Evolutionary conservation across 176 grass and related monocot genomes (phyloP).

Genomic region (Olyra latifolia): DNA sequence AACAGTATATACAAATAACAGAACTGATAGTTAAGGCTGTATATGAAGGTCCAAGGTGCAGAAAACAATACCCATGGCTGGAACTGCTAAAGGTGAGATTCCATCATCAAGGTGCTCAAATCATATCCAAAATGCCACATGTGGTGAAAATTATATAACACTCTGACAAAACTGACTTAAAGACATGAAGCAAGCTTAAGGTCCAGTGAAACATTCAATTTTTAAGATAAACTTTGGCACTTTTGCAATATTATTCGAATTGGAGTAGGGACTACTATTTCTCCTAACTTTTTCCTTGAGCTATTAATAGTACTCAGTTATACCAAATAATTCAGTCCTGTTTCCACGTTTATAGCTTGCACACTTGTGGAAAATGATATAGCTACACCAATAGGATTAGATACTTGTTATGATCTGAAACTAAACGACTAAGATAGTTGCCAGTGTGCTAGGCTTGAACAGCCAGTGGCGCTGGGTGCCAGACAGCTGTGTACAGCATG

Average conservation of each 20-base stretch:
- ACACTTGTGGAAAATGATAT: background rate
- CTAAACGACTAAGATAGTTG: no score
- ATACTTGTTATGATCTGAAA: background rate
- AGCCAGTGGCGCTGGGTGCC: no score
- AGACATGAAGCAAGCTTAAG: background rate
- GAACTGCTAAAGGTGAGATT: background rate
- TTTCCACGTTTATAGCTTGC: background rate
- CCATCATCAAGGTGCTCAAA: background rate
- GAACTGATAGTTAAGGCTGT: background rate
- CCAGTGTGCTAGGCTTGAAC: no score
- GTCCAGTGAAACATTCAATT: background rate
- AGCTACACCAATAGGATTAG: background rate
- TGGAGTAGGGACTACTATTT: background rate
- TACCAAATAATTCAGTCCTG: background rate
- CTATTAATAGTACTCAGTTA: background rate
- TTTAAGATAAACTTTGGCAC: background rate
- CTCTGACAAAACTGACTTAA: background rate
- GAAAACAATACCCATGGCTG: background rate
- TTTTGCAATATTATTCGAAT: background rate
- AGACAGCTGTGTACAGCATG: no score
- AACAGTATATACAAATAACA: background rate
- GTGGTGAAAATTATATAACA: background rate
- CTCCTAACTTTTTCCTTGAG: background rate
- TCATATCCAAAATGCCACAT: background rate
- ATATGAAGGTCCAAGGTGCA: background rate